Evolutionary conservation across 1,139 yeast genomes (phyloP).

Genomic region (Eremothecium coryli): DNA sequence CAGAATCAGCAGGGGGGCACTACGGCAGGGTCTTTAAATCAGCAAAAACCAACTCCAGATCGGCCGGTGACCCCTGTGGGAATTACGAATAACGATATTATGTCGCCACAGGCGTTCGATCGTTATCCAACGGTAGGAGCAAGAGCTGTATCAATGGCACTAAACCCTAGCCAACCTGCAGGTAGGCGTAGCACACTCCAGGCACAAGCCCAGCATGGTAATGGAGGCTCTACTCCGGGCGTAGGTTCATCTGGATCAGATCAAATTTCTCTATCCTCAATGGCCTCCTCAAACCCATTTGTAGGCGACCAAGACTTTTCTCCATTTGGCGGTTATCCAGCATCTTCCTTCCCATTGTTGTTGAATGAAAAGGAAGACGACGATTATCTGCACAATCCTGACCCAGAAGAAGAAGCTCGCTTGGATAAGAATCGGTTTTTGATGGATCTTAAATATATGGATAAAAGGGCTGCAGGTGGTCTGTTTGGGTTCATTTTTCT

Average conservation of each 20-base stretch:
- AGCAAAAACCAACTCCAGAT: too few relatives aligned
- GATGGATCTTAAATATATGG: conserved; percentile 53
- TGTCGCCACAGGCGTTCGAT: conserved; percentile 46
- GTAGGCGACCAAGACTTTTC: conserved; percentile 45
- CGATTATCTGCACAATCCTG: conserved; percentile 88
- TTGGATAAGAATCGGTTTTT: conserved; percentile 56
- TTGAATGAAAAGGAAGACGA: conserved; percentile 88
- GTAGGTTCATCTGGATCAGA: conserved; percentile 20
- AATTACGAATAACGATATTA: conserved; percentile 6
- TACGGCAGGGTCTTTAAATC: too few relatives aligned
- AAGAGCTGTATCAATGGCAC: conserved; percentile 37
- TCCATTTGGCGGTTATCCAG: conserved; percentile 94
- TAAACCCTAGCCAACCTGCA: conserved; percentile 12
- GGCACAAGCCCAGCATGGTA: conserved; percentile 5
- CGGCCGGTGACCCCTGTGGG: conserved; percentile 1
- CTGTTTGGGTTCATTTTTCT: conserved; percentile 49
- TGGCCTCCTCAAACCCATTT: conserved; percentile 29
- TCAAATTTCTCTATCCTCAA: conserved; percentile 26
- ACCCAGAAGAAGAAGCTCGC: conserved; percentile 78
- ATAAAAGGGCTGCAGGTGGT: conserved; percentile 49
- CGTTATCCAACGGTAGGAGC: conserved; percentile 49
- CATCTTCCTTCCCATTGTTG: conserved; percentile 72
- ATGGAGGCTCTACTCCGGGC: conserved; percentile 3
- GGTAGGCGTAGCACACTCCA: neutral
- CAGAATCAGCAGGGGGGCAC: too few relatives aligned